Evolutionary conservation across 1,284 basidiomycete genomes (phyloP).

Genomic region (Flammula alnicola): DNA sequence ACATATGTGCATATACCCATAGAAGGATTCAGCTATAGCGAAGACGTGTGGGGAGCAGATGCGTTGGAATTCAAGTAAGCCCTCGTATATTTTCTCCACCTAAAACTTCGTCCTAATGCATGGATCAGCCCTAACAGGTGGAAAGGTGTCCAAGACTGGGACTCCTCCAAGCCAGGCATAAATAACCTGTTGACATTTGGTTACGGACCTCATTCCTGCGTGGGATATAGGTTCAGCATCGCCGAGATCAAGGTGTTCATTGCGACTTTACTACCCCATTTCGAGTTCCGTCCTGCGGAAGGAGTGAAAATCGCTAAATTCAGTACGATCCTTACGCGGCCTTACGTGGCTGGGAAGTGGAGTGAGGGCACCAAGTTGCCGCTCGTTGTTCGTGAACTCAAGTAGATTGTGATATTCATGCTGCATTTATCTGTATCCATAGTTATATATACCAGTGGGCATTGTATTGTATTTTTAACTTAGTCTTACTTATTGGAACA

Average conservation of each 20-base stretch:
- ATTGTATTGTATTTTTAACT: not conserved
- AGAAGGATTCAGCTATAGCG: slow-evolving; percentile 53
- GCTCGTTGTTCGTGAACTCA: slow-evolving; percentile 36
- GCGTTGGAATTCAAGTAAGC: slow-evolving; percentile 54
- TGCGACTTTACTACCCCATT: slow-evolving; percentile 46
- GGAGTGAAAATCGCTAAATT: slow-evolving; percentile 46
- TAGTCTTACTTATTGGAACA: too few species aligned
- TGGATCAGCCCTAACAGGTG: slow-evolving; percentile 53
- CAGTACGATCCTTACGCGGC: slow-evolving; percentile 51
- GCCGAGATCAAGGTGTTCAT: slow-evolving; percentile 54
- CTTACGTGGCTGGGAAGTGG: slow-evolving; percentile 46
- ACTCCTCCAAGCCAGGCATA: slow-evolving; percentile 47
- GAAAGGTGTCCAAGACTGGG: slow-evolving; percentile 42
- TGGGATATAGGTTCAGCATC: slow-evolving; percentile 50
- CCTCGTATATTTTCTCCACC: not conserved
- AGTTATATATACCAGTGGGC: not conserved
- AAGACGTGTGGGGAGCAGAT: slow-evolving; percentile 58
- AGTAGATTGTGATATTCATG: slow-evolving; percentile 7
- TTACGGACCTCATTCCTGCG: slow-evolving; percentile 52
- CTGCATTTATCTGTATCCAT: slow-evolving; percentile 9
- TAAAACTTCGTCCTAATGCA: not conserved
- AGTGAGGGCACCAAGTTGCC: slow-evolving; percentile 44
- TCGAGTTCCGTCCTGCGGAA: slow-evolving; percentile 46
- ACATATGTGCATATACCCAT: slow-evolving; percentile 60
- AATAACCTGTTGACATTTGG: slow-evolving; percentile 59